These are phyloP conservation scores for Diaporthe citrichinensis DNA, from an alignment of 2,329 filamentous ascomycete genomes.

Conservation along the genomic window DNA sequence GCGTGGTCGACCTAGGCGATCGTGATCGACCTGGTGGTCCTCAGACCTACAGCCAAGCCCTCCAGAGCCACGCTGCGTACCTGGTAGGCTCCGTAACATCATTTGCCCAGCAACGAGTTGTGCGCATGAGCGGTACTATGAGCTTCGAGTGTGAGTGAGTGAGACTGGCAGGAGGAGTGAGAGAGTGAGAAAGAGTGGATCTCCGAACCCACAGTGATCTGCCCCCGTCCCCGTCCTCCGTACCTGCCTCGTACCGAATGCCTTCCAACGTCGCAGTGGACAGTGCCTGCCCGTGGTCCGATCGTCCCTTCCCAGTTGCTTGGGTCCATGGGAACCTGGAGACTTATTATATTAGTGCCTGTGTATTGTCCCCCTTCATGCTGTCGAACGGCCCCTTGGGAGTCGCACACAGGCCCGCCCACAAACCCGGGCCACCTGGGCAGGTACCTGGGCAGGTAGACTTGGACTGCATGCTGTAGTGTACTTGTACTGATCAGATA, in stretches of 20 bases:
- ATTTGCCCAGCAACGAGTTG: neutral
- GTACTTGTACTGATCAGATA: constrained; percentile 9
- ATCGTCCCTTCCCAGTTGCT: constrained; percentile 8
- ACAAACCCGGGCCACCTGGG: neutral
- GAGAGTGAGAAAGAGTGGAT: neutral
- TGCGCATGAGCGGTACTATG: neutral
- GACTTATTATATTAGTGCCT: neutral
- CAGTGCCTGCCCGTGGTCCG: constrained; percentile 3
- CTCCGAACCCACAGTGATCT: constrained; percentile 12
- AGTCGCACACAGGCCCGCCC: neutral
- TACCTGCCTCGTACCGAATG: constrained; percentile 12
- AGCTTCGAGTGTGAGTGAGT: neutral
- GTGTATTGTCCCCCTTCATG: neutral
- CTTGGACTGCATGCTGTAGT: neutral
- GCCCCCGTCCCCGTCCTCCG: neutral
- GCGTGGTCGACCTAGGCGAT: constrained; percentile 1
- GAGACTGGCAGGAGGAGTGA: neutral
- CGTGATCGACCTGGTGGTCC: constrained; percentile 9
- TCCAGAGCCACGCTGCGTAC: neutral
- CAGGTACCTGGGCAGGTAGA: neutral
- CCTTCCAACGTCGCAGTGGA: neutral
- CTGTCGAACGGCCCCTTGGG: neutral
- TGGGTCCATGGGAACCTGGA: constrained; percentile 20
- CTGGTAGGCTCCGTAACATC: neutral
- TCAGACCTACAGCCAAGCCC: constrained; percentile 6